Conservation (phyloP, 306 rosid species). For the Ceratonia siliqua region DNA sequence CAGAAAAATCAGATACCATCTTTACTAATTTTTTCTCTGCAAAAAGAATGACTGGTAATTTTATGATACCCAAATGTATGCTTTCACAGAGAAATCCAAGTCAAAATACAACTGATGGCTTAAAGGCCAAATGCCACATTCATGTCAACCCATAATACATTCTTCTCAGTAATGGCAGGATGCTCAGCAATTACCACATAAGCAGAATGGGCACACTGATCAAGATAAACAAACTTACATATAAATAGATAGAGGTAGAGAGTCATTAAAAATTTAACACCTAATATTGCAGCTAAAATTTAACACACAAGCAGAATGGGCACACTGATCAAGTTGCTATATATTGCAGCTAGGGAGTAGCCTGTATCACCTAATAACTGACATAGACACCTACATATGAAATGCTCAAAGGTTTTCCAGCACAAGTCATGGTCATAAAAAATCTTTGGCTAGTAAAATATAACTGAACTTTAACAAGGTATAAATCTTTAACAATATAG, state of each 20-base stretch:
- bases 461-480: conserved; percentile 18
- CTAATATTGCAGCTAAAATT: too few relatives aligned
- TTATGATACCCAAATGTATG: neutral
- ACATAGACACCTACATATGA: conserved; percentile 13
- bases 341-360: too few relatives aligned
- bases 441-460: conserved; percentile 9
- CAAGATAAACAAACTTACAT: neutral
- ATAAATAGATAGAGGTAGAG: conserved; percentile 22
- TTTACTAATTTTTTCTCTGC: neutral
- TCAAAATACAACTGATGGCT: conserved; percentile 7
- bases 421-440: conserved; percentile 16
- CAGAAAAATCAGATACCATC: conserved; percentile 1
- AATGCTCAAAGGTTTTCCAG: conserved; percentile 23
- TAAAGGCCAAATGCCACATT: conserved; percentile 26
- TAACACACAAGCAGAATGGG: too few relatives aligned
- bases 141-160: conserved; percentile 9
- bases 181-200: conserved; percentile 20
- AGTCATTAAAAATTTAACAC: conserved; percentile 27
- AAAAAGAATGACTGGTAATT: conserved; percentile 4
- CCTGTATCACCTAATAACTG: conserved; percentile 12
- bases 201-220: conserved; percentile 14
- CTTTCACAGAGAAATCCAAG: conserved; percentile 2
- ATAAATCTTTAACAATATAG: conserved; percentile 15
- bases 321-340: conserved; percentile 24
- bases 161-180: neutral